Evolutionary conservation across 108 stramenopile species (phyloP), one percentile per base, ranked within the genome.

Genomic region (Thalassiosira profunda): DNA sequence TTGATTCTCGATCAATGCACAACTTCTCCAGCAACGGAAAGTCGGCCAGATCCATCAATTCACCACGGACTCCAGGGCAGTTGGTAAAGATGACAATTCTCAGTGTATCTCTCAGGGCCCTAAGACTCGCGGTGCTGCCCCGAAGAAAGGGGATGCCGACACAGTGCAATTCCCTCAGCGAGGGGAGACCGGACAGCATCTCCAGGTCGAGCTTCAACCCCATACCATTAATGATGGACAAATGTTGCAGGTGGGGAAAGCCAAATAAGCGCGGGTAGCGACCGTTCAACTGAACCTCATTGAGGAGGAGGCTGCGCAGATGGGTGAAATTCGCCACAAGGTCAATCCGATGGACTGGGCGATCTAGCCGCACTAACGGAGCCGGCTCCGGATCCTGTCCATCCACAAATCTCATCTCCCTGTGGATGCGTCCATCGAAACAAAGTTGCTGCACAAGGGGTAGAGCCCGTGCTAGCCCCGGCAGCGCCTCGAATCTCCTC

Each of bases 91-190:
- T 7, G n/a, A 58, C 40, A 3, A 15, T 48, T 46, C 46, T 44
- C 24, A 58, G 57, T 14, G 57, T 58, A 15, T 58, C 20, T 36
- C 46, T 58, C 12, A 58, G 57, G 15, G 46, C 57, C 46, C 57
- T 58, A n/a, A 58, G 46, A 42, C 57, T 58, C 5, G 12, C 18
- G 42, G 46, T 58, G 5, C 46, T 44, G 41, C 57, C 57, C 0
- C 43, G 43, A 40, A 58, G 7, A 1, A 11, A n/a, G 1, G 4
- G 2, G n/a, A 5, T 20, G 5, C 1, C 1, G 5, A 3, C 0
- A 48, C 40, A 58, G 15, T 43, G 0, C 20, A 58, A 23, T 9
- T 58, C 41, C 17, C 46, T 58, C 0, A 58, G 57, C 40, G 46
- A 20, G 6, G 57, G 57, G 4, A 58, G 46, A 1, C 44, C 57